Evolutionary conservation across 2,329 filamentous ascomycete genomes (phyloP), one percentile per base, ranked within the genome.

Genomic region (Myriosclerotinia duriaeana): DNA sequence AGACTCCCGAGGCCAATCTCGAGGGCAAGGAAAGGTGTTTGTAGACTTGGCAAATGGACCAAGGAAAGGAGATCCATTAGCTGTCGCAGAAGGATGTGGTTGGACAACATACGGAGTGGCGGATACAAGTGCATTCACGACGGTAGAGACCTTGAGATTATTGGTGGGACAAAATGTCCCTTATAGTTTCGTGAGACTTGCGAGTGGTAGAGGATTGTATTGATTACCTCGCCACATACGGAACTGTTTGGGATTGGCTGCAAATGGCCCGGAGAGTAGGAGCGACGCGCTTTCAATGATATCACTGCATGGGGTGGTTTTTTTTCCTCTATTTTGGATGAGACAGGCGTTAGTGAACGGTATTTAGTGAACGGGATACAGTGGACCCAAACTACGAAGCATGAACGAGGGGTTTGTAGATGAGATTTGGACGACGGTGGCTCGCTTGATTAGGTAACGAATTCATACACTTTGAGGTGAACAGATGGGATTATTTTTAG

Each of bases 81-180:
- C 84, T 7, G 85, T 93, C 26, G 92, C 92, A 1, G 85, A 88
- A 72, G 85, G 87, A 74, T 87, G 87, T 66, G 92, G 92, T 0
- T 96, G 93, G 82, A 89, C 88, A 34, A 87, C 90, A 8, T 95
- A 94, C 75, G 90, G 89, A 1, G 86, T 89, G 22, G 89, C 89
- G 34, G 91, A 96, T 77, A 89, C 93, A 42, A 89, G 88, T 66
- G 91, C 91, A 0, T 95, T 93, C 80, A 93, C 90, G 30, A 93
- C 90, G 2, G 91, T 94, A 6, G 90, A 95, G 78, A 94, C 88
- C 59, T 78, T 95, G 65, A 83, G 91, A 71, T 77, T 93, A 67
- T 82, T 96, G 34, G 90, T 94, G 14, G 92, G 92, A 12, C 91
- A 95, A 79, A 95, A 95, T 76, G 91, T 95, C 66, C 90, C 90